A percentile compares a stretch with the other conserved stretches of the same genome.
Evolutionary conservation across 371 early-diverging fungal genomes (phyloP).

Genomic region (Haplosporangium sp.): DNA sequence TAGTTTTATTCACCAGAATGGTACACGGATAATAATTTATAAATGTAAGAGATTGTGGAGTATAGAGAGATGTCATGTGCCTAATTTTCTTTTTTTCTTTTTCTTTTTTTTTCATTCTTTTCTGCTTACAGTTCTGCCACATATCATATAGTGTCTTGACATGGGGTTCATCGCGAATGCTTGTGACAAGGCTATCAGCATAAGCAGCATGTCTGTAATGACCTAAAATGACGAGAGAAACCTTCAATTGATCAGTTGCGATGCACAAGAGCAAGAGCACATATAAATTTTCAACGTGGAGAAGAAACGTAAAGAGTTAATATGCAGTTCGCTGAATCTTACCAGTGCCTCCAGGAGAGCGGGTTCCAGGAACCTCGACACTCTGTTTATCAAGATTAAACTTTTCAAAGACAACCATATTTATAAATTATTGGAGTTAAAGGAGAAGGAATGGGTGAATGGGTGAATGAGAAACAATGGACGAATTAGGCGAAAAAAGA

Average conservation of each 20-base stretch:
- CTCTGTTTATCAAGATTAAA: constrained; percentile 56
- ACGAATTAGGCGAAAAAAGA: background rate
- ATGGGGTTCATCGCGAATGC: constrained; percentile 50
- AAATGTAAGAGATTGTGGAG: background rate
- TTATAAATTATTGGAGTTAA: background rate
- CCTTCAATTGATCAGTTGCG: background rate
- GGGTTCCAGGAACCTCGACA: constrained; percentile 54
- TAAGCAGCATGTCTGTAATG: constrained; percentile 46
- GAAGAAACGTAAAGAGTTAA: background rate
- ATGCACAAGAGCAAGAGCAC: background rate
- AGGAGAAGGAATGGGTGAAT: background rate
- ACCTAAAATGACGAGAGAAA: constrained; percentile 15
- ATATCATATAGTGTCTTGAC: constrained; percentile 54
- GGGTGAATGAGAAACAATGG: background rate
- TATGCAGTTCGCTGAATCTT: constrained; percentile 9
- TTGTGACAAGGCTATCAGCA: constrained; percentile 28
- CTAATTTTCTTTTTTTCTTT: no score
- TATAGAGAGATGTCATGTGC: background rate
- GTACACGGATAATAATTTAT: background rate
- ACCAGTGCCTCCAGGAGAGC: constrained; percentile 53
- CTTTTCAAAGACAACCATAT: constrained; percentile 30
- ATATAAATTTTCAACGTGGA: background rate
- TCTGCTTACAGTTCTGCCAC: constrained; percentile 51
- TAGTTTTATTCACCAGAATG: background rate
- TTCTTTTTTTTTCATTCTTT: background rate